Evolutionary conservation across 2,329 filamentous ascomycete species (phyloP), one percentile per base, ranked within the genome.

Genomic region (Cladosporium sp.): DNA sequence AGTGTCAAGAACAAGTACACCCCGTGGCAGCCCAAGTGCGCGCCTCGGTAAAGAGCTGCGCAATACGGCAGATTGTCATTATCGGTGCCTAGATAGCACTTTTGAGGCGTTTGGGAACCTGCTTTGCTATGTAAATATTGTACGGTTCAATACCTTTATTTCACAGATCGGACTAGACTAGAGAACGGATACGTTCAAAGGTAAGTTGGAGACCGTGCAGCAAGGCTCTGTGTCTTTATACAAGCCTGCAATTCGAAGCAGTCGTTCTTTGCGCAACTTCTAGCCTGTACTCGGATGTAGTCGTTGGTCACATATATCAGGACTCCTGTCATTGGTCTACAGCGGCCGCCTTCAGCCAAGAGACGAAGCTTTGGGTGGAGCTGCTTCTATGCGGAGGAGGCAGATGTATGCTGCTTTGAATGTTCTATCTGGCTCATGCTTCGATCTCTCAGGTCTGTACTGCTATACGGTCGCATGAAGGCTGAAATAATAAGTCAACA

Each of bases 1-100:
- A 77, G 74, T 41, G 67, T 67, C 52, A 77, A 76, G 68, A 70
- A 65, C 62, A 77, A 77, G 69, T 74, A 72, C 61, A 56, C 63
- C 27, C 61, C 73, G 13, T 77, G 74, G 74, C 64, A 63, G 53
- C 74, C 74, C n/a, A 68, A 72, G 19, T 72, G 67, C 43, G 73
- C 72, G 57, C 58, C 72, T 38, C 65, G 73, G 55, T 59, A 53
- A 48, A 51, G 39, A n/a, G 16, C 30, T 33, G 43, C 33, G 9
- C 18, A 19, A 29, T 7, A 18, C 8, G 5, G 20, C 33, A n/a
- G 27, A 33, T 22, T 22, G 43, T 32, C 27, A 16, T 18, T 9
- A 46, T 12, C 22, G 20, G 43, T 46, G 43, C 43, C n/a, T 27
- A 46, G 15, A 38, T 9, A 13, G 30, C 45, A 48, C 45, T 29